A percentile compares a stretch with the other conserved stretches of the same genome.
phyloP scores from a whole-genome alignment of 345 rosid species.

The Pistacia integerrima region DNA sequence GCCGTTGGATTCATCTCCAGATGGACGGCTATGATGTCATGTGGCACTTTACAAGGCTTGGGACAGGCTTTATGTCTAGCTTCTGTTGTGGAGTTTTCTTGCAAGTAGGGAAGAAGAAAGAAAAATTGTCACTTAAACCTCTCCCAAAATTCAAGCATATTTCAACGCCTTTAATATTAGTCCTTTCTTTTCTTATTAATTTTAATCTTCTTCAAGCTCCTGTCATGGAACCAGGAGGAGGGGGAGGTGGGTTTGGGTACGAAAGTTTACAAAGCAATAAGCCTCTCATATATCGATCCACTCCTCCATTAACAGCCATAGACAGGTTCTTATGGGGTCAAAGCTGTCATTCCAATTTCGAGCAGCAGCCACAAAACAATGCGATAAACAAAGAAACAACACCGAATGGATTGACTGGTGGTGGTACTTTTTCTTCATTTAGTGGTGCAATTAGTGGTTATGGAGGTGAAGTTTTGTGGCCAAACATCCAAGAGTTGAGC shows the following conservation, averaged over 20 bases:
- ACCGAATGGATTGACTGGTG: conserved; percentile 21
- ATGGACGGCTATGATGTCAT: conserved; percentile 38
- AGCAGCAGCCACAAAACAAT: conserved; percentile 28
- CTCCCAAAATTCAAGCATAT: conserved; percentile 29
- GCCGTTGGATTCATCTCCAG: conserved; percentile 39
- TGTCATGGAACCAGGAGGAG: conserved; percentile 40
- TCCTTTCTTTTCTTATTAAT: conserved; percentile 20
- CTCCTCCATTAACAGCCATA: conserved; percentile 73
- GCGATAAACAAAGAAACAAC: conserved; percentile 25
- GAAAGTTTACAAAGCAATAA: conserved; percentile 24
- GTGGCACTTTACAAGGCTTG: conserved; percentile 41
- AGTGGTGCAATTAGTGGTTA: conserved; percentile 23
- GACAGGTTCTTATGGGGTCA: conserved; percentile 75
- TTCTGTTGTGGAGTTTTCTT: conserved; percentile 28
- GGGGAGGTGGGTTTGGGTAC: conserved; percentile 6
- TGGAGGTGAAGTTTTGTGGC: conserved; percentile 18
- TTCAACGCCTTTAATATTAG: conserved; percentile 11
- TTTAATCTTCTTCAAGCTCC: conserved; percentile 12
- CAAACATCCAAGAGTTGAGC: conserved; percentile 37
- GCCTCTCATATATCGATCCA: conserved; percentile 31
- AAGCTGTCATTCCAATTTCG: conserved; percentile 21
- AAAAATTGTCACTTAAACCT: not conserved
- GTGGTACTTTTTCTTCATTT: conserved; percentile 14
- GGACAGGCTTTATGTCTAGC: conserved; percentile 36
- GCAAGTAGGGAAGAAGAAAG: conserved; percentile 11